Base-by-base conservation (phyloP, 1,284 basidiomycete genomes). In the Boletus smithii region DNA sequence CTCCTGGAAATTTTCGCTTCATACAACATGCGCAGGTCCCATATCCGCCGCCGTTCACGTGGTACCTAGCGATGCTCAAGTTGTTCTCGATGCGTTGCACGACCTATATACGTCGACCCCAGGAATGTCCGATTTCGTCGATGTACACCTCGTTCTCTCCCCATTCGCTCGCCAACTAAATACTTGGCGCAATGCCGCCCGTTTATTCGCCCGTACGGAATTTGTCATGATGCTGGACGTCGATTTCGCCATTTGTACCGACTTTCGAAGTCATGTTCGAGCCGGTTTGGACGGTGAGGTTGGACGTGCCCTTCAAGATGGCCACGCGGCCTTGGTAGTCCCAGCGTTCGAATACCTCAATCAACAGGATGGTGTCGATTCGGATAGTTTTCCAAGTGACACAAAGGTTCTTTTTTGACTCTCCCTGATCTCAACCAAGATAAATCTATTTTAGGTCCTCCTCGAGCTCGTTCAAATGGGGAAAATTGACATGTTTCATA, bases 191-290 rank as follows among this genome's bases (percentile, higher is more conserved):
- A 92, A 92, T 62, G 77, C 83, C 29, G 90, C 90, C 10, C 79
- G 89, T 34, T 72, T 89, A 44, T 88, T 89, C 59, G 83, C 88
- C 2, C 76, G 88, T 11, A 91, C 89, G 5, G 78, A 85, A 53
- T 89, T 80, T 57, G 79, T 91, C 43, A 88, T 92, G 83, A 88
- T 91, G 83, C 79, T 93, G 44, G 90, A 92, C 65, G 84, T 91
- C 51, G 89, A 92, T 63, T 92, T 93, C 64, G 84, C 79, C 32
- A 67, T 88, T 8, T 91, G 88, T 61, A 91, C 91, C 42, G 79
- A 89, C 66, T 88, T 91, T 65, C 75, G 86, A 45, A 63, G 62
- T 17, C 73, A 79, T 9, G 70, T 90, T 48, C 61, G 54, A 33
- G 54, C 49, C 10, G 32, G 56, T 40, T 37, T 65, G 38, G 46